Base-by-base conservation (phyloP, 805 yeast species). In the Saturnispora quitensis region DNA sequence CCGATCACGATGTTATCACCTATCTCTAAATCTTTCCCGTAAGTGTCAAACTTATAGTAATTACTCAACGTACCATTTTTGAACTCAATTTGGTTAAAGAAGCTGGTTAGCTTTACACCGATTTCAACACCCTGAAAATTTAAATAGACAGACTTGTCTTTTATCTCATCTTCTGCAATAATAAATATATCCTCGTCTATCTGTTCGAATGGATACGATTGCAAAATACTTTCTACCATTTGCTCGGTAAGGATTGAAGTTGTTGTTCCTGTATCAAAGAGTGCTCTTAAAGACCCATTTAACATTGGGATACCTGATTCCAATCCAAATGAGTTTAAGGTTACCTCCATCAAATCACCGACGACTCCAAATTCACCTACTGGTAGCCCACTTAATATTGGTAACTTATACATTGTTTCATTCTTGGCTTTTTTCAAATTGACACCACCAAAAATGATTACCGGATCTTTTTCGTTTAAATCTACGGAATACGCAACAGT, bases 1-100 rank as follows among this genome's bases (percentile, higher is more conserved):
- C 90, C 90, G 31, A 84, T 68, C 45, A 81, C 67, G 8, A 46
- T 33, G n/a, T 20, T 15, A 13, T 45, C 43, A 22, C 43, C 51
- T 2, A n/a, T 12, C 25, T 46, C 43, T 10, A 24, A 22, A 15
- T 22, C 38, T 17, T 38, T 38, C 7, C 42, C 42, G 9, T 36
- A 31, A 10, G 24, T 17, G 3, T 31, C 25, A 10, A 34, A 17
- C 27, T 17, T 18, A 20, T 43, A 27, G 17, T 43, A 43, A 1
- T 35, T 47, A 22, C 43, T 33, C 3, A 20, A 12, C 2, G 47
- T 49, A 15, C 51, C 51, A 49, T 49, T 43, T 6, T 20, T n/a
- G 10, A 33, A 34, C 12, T 6, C 38, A 25, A 50, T 28, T 8
- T 13, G 13, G 5, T 25, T 28, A 12, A 36, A 22, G 15, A 44